phyloP scores from a whole-genome alignment of 2,329 filamentous ascomycete genomes.

The Talaromyces sp. region DNA sequence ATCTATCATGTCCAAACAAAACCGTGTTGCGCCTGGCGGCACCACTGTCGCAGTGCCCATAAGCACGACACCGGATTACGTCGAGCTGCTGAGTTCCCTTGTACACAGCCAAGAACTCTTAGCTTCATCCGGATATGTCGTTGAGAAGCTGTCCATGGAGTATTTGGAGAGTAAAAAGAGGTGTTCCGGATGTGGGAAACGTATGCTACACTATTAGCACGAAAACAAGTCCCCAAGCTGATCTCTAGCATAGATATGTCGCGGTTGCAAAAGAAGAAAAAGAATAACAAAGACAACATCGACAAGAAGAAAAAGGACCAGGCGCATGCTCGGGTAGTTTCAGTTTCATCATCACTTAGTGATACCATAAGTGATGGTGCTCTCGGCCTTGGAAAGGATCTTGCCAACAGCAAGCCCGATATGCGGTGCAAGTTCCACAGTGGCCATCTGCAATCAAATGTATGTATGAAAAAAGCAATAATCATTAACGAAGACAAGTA shows the following conservation, averaged over 20 bases:
- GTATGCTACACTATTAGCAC: neutral
- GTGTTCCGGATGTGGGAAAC: neutral
- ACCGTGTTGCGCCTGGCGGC: neutral
- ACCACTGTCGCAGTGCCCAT: neutral
- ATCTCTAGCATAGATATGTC: neutral
- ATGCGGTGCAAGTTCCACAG: neutral
- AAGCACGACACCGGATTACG: neutral
- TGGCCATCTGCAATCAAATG: neutral
- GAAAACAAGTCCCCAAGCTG: neutral
- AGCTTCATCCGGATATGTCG: neutral
- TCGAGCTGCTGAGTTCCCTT: neutral
- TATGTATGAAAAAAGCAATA: neutral
- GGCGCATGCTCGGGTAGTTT: neutral
- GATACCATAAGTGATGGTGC: neutral
- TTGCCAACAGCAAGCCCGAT: neutral
- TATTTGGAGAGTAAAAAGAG: neutral
- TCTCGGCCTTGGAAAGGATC: neutral
- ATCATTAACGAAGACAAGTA: neutral
- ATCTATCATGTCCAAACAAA: neutral
- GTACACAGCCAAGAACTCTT: neutral
- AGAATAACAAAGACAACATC: neutral
- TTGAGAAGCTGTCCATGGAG: neutral
- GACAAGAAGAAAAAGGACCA: neutral
- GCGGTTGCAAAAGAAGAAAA: neutral
- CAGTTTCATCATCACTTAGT: neutral